These are phyloP conservation scores for Agarophyton chilense DNA, from an alignment of 23 red algal species.

Conservation along the genomic window DNA sequence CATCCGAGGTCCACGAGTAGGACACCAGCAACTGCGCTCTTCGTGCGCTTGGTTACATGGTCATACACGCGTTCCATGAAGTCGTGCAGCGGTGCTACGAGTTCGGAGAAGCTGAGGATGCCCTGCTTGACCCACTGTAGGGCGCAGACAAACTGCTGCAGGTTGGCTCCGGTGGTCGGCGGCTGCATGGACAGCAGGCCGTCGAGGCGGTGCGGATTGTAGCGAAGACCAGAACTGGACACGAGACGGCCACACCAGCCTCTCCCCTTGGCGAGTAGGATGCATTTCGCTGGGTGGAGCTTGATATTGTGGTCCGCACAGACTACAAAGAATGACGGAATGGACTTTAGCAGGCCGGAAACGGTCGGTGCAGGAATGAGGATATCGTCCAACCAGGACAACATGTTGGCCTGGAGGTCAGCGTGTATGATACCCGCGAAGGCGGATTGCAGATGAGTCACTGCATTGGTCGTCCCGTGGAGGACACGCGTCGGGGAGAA, in stretches of 20 bases:
- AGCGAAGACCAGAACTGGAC: conserved; percentile 14
- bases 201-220: conserved; percentile 5
- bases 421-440: conserved; percentile 27
- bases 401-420: neutral
- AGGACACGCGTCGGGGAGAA: conserved; percentile 49
- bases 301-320: conserved; percentile 32
- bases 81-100: conserved; percentile 30
- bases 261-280: conserved; percentile 1
- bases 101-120: conserved; percentile 38
- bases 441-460: conserved; percentile 39
- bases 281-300: conserved; percentile 46
- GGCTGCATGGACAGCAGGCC: conserved; percentile 35
- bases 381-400: conserved; percentile 42
- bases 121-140: conserved; percentile 59
- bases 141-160: conserved; percentile 57
- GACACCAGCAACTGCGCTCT: conserved; percentile 18
- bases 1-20: neutral
- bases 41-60: conserved; percentile 47
- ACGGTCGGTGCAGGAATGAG: neutral
- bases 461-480: conserved; percentile 51
- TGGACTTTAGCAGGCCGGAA: neutral
- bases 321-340: neutral
- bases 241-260: conserved; percentile 43
- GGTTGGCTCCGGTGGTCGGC: conserved; percentile 19
- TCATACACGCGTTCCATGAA: conserved; percentile 58